Percentiles rank a stretch among this genome's conserved stretches.
phyloP scores from a whole-genome alignment of 768 basidiomycete species.

The Aureoboletus auriporus region DNA sequence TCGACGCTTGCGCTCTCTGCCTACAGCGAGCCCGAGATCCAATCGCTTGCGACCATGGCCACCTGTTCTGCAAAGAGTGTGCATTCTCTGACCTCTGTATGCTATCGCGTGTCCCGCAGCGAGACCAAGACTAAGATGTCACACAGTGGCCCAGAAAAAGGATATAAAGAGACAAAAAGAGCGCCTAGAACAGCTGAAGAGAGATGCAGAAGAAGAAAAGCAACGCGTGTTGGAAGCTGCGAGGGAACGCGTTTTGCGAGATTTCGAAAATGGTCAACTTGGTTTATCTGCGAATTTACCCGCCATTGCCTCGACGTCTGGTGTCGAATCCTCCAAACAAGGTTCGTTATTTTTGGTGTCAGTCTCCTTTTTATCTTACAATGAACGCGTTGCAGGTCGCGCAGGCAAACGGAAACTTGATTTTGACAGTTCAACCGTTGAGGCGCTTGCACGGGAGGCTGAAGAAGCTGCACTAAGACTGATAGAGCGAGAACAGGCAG shows the following conservation, averaged over 20 bases:
- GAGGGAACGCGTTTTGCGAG: slow-evolving; percentile 80
- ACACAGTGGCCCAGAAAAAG: slow-evolving; percentile 79
- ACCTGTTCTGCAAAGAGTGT: slow-evolving; percentile 96
- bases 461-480: slow-evolving; percentile 82
- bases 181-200: slow-evolving; percentile 66
- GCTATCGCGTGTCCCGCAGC: slow-evolving; percentile 20
- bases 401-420: slow-evolving; percentile 83
- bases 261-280: slow-evolving; percentile 87
- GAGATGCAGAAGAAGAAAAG: slow-evolving; percentile 79
- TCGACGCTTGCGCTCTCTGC: slow-evolving; percentile 90
- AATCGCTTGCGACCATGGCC: slow-evolving; percentile 78
- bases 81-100: slow-evolving; percentile 79
- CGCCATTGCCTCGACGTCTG: slow-evolving; percentile 35
- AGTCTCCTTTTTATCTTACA: neutral
- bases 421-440: slow-evolving; percentile 70
- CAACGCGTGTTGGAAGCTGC: slow-evolving; percentile 67
- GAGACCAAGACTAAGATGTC: slow-evolving; percentile 8
- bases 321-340: slow-evolving; percentile 33
- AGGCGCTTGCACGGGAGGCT: slow-evolving; percentile 70
- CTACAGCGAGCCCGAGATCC: slow-evolving; percentile 81
- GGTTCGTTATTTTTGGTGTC: slow-evolving; percentile 21
- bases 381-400: slow-evolving; percentile 36
- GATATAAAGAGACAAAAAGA: slow-evolving; percentile 91
- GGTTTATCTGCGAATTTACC: slow-evolving; percentile 50
- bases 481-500: slow-evolving; percentile 84